A percentile compares a stretch with the other conserved stretches of the same genome.
Conservation (phyloP, 2,329 filamentous ascomycete species). For the Fusarium nelsonii region DNA sequence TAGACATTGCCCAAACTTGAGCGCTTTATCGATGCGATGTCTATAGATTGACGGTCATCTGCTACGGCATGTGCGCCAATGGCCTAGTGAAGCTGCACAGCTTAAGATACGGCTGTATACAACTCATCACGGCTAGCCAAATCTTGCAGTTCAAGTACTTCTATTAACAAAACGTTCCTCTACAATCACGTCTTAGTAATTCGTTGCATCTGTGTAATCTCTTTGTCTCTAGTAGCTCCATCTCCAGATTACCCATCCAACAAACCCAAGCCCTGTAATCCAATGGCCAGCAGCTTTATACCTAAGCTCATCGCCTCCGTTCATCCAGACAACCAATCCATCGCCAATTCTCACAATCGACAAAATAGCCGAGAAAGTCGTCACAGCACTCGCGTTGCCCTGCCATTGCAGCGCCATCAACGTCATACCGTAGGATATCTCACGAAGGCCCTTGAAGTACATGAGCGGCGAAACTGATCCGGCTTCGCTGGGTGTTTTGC, state of each 20-base stretch:
- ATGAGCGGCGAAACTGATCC: slow-evolving; percentile 50
- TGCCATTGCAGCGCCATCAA: slow-evolving; percentile 50
- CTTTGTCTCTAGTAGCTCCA: slow-evolving; percentile 8
- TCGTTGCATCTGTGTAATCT: neutral
- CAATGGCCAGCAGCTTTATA: slow-evolving; percentile 47
- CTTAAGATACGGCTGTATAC: neutral
- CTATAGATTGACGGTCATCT: neutral
- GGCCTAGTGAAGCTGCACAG: neutral
- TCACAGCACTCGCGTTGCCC: slow-evolving; percentile 48
- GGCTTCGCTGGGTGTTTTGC: too few species aligned
- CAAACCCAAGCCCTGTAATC: slow-evolving; percentile 44
- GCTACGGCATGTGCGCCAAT: neutral
- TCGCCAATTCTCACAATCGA: slow-evolving; percentile 51
- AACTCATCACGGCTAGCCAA: neutral
- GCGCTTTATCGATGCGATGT: neutral
- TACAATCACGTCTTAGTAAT: too few species aligned
- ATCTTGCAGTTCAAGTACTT: too few species aligned
- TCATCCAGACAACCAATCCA: slow-evolving; percentile 51
- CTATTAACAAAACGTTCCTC: too few species aligned
- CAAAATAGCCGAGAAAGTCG: slow-evolving; percentile 47
- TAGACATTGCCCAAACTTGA: neutral
- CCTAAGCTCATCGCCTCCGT: slow-evolving; percentile 45
- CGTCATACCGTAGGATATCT: slow-evolving; percentile 50
- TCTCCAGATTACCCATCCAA: slow-evolving; percentile 47
- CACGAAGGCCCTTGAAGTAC: slow-evolving; percentile 53